Evolutionary conservation across 306 rosid species (phyloP), one percentile per base, ranked within the genome.

Genomic region (Spatholobus suberectus): DNA sequence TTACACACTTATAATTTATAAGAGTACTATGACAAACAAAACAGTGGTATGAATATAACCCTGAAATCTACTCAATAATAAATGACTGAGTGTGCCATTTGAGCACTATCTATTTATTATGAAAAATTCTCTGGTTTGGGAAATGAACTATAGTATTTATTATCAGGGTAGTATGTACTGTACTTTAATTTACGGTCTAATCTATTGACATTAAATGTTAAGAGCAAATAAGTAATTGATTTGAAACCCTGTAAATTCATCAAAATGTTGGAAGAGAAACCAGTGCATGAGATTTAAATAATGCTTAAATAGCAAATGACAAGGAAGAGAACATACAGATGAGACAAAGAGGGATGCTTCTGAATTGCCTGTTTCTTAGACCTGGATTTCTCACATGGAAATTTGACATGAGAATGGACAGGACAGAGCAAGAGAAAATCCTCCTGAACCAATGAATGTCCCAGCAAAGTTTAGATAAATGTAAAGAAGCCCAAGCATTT

Each of bases 341-440:
- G 51, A 62, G 86, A 35, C 58, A 84, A 32, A 73, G 57, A 14
- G 26, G 86, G 68, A 17, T 73, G 84, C 65, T 84, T 78, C 57
- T 67, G 84, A 32, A 26, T 52, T 21, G 46, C n/a, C 34, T 49
- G 85, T 38, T 90, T 89, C 77, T 77, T 72, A 35, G 83, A 11
- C 76, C 78, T 88, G 54, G 88, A 76, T 82, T 86, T 89, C 88
- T 96, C 99, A 55, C 59, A 65, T 34, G 99, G 99, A 84, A 96
- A 94, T 76, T 32, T 89, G 70, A 61, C 78, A 24, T 83, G 78
- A 74, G 91, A 73, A 89, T 96, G 99, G 24, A 75, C 72, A 51
- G 99, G 95, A 82, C 99, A 96, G 41, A 96, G 94, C 90, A 96
- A 49, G 52, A 94, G 94, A 86, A 65, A 96, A 71, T 85, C 74